Conservation (phyloP, 257 asterid genomes). For the Solanum piurae region DNA sequence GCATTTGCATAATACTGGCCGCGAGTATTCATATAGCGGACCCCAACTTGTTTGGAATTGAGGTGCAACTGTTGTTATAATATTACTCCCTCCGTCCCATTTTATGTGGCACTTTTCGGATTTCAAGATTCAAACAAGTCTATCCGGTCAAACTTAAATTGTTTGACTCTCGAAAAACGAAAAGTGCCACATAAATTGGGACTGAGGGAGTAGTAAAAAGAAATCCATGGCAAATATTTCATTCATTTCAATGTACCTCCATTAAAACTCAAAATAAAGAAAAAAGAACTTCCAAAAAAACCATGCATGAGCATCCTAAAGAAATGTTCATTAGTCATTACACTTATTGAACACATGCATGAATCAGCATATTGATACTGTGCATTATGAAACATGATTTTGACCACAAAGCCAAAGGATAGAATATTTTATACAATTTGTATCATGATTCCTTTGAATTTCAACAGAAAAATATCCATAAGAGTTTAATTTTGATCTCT, state of each 20-base stretch:
- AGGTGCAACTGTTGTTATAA: neutral
- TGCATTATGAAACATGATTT: neutral
- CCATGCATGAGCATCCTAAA: neutral
- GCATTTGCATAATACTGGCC: neutral
- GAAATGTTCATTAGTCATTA: neutral
- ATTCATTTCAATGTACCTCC: neutral
- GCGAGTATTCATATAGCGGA: neutral
- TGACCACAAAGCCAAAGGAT: neutral
- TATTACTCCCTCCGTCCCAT: neutral
- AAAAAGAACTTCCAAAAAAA: neutral
- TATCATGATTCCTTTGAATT: neutral
- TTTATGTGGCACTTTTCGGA: too few relatives aligned
- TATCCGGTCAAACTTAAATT: too few relatives aligned
- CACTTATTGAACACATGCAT: neutral
- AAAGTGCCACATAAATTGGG: too few relatives aligned
- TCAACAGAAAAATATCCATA: neutral
- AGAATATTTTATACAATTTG: neutral
- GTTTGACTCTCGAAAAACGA: too few relatives aligned
- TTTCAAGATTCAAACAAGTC: too few relatives aligned
- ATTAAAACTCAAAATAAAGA: neutral
- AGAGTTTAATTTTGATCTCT: neutral
- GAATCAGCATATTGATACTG: neutral
- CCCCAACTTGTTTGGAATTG: neutral
- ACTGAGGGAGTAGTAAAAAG: neutral
- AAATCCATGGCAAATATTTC: neutral